A percentile compares a stretch with the other conserved stretches of the same genome.
Conservation (phyloP, 768 basidiomycete genomes). For the Serendipita sp. region DNA sequence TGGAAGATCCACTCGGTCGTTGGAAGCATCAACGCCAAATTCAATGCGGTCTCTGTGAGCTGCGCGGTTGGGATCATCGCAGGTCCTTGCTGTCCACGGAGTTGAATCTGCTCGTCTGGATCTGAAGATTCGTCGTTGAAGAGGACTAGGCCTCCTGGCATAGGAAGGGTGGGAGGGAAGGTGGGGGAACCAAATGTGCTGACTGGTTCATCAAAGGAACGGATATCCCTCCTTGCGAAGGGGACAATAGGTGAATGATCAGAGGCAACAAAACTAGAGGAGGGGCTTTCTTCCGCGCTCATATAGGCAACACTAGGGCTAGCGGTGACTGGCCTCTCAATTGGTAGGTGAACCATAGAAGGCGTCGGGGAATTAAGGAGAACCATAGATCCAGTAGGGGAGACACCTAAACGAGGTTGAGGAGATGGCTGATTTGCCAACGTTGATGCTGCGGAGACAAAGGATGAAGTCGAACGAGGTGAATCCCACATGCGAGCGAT, state of each 20-base stretch:
- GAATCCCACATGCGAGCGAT: background rate
- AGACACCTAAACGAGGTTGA: background rate
- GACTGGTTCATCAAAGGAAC: background rate
- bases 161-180: background rate
- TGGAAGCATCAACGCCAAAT: slow-evolving; percentile 4
- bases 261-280: background rate
- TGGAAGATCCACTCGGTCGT: slow-evolving; percentile 5
- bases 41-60: background rate
- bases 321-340: background rate
- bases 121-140: background rate
- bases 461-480: background rate
- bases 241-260: background rate
- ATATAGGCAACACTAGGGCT: background rate
- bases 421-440: no score
- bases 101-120: background rate
- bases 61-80: background rate
- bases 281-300: background rate
- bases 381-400: background rate
- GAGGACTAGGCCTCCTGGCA: background rate
- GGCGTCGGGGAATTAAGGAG: background rate
- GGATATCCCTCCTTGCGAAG: background rate
- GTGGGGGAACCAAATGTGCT: background rate
- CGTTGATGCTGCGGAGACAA: background rate
- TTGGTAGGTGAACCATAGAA: background rate
- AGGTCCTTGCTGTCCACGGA: background rate